These are phyloP conservation scores for Geotrichum armillariae DNA, from an alignment of 1,139 yeast species.

Conservation along the genomic window DNA sequence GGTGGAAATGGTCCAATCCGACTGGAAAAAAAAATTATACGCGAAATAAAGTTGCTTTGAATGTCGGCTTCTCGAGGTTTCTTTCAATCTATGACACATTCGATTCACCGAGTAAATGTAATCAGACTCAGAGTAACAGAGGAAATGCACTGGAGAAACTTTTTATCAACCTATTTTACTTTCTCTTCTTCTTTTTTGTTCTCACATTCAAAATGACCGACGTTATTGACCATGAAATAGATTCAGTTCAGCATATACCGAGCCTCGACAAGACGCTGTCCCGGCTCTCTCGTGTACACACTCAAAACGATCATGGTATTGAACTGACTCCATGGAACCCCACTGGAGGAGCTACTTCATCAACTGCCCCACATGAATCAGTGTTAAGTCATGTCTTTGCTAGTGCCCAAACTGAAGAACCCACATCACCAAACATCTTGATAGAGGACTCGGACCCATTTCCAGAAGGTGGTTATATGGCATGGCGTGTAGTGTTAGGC, in stretches of 20 bases:
- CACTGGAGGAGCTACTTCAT: not conserved
- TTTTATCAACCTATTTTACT: too few species aligned
- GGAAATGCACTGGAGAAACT: too few species aligned
- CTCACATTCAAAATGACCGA: too few species aligned
- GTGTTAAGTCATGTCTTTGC: not conserved
- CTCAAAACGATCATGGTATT: not conserved
- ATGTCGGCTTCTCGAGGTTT: too few species aligned
- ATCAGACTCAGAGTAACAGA: too few species aligned
- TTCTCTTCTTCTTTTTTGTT: too few species aligned
- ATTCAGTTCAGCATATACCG: not conserved
- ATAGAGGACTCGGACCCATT: slow-evolving; percentile 4
- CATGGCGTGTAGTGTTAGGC: slow-evolving; percentile 59
- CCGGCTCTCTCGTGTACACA: not conserved
- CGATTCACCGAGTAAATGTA: too few species aligned
- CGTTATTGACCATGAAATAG: not conserved
- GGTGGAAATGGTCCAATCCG: too few species aligned
- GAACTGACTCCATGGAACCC: not conserved
- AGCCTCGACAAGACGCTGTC: not conserved
- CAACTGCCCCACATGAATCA: not conserved
- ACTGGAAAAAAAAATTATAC: too few species aligned
- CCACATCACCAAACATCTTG: not conserved
- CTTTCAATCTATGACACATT: too few species aligned
- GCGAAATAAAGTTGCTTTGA: too few species aligned
- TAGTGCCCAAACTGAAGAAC: not conserved
- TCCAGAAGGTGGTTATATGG: slow-evolving; percentile 59